Evolutionary conservation across 208 protist genomes (phyloP).

Genomic region (Trypanosoma brucei): DNA sequence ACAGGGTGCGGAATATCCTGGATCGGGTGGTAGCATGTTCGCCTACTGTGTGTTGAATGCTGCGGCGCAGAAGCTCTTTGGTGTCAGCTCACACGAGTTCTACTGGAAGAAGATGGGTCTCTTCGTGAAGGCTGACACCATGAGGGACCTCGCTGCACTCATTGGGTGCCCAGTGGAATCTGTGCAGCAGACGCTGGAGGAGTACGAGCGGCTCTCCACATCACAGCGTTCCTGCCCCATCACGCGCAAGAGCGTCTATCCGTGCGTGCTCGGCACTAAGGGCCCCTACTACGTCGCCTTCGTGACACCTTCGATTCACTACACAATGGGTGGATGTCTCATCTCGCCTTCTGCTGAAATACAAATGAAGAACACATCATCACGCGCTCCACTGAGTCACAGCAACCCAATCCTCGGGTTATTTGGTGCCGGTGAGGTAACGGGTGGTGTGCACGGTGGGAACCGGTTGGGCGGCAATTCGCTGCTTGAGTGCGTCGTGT

Average conservation of each 20-base stretch:
- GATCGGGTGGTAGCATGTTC: conserved; percentile 46
- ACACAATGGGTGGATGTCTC: conserved; percentile 93
- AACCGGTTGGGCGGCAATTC: conserved; percentile 95
- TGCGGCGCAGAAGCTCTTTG: conserved; percentile 59
- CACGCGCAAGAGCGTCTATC: conserved; percentile 82
- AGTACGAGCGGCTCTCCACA: conserved; percentile 51
- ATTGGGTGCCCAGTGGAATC: conserved; percentile 43
- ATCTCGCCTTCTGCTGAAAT: conserved; percentile 71
- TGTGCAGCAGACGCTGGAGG: conserved; percentile 35
- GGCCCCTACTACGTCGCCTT: conserved; percentile 59
- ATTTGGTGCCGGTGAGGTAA: conserved; percentile 94
- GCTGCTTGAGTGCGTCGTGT: conserved; percentile 95
- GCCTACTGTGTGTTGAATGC: conserved; percentile 76
- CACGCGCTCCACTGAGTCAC: conserved; percentile 1
- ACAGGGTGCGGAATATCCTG: conserved; percentile 37
- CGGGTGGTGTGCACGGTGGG: conserved; percentile 92
- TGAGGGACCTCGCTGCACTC: conserved; percentile 45
- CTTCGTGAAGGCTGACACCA: conserved; percentile 39
- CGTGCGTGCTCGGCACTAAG: conserved; percentile 38
- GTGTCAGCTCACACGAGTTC: conserved; percentile 60
- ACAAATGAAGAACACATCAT: conserved; percentile 28
- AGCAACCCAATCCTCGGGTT: conserved; percentile 68
- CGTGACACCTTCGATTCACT: conserved; percentile 93
- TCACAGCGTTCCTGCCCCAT: conserved; percentile 30
- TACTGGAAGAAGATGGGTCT: conserved; percentile 71